phyloP scores from a whole-genome alignment of 495 filamentous ascomycete genomes.

The Trichoderma virens region DNA sequence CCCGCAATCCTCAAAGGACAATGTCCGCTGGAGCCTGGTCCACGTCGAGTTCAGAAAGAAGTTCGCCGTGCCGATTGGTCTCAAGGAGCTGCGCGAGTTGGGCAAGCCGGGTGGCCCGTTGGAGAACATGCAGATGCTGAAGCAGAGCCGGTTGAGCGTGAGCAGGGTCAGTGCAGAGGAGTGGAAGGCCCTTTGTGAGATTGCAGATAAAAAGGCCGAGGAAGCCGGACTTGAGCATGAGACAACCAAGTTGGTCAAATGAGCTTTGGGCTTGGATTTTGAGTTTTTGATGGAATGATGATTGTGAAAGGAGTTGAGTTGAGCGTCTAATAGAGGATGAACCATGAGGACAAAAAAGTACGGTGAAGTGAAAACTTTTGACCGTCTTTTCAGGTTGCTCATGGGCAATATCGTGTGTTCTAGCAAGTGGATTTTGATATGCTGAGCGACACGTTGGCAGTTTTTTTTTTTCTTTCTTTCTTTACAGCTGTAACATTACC shows the following conservation, averaged over 20 bases:
- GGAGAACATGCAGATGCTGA: constrained; percentile 77
- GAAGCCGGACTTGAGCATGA: constrained; percentile 12
- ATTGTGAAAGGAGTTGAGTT: neutral
- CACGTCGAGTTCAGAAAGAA: constrained; percentile 80
- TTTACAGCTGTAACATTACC: neutral
- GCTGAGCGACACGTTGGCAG: neutral
- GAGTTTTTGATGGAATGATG: neutral
- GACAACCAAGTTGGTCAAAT: neutral
- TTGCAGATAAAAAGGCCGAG: constrained; percentile 34
- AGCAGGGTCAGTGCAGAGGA: constrained; percentile 62
- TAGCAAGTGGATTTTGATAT: neutral
- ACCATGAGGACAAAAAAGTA: too few relatives aligned
- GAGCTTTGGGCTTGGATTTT: neutral
- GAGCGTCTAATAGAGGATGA: neutral
- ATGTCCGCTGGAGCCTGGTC: constrained; percentile 83
- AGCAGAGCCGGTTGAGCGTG: constrained; percentile 73
- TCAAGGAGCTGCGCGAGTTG: constrained; percentile 66
- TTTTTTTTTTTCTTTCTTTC: neutral
- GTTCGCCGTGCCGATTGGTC: constrained; percentile 60
- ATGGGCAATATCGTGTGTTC: neutral
- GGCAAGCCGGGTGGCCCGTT: constrained; percentile 52
- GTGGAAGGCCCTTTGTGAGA: constrained; percentile 69
- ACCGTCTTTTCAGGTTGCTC: neutral
- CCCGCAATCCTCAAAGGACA: constrained; percentile 58
- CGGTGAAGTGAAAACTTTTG: too few relatives aligned